These are phyloP conservation scores for Boletus insuetus DNA, from an alignment of 768 basidiomycete genomes.

Conservation along the genomic window DNA sequence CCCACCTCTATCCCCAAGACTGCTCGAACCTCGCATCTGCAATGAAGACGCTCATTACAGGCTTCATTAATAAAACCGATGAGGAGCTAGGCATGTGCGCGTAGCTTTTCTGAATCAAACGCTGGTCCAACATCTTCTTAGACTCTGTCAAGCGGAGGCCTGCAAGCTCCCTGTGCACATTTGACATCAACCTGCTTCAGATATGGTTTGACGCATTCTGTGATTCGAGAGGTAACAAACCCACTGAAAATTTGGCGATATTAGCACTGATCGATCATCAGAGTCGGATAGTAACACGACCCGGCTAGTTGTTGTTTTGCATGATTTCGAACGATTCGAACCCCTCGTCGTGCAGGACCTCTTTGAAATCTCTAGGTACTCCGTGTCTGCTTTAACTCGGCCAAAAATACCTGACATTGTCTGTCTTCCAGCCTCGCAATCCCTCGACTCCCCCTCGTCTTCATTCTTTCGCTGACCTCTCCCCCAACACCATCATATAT, in stretches of 20 bases:
- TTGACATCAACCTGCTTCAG: constrained; percentile 59
- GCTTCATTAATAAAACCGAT: constrained; percentile 46
- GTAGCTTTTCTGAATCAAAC: constrained; percentile 3
- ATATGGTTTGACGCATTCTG: constrained; percentile 55
- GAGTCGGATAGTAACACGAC: constrained; percentile 18
- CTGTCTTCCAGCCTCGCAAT: constrained; percentile 44
- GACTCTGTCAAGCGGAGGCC: constrained; percentile 44
- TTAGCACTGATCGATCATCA: constrained; percentile 2
- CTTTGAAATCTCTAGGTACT: constrained; percentile 68
- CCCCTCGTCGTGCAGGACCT: constrained; percentile 61
- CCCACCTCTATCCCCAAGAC: constrained; percentile 58
- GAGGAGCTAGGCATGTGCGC: constrained; percentile 29
- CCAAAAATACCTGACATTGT: neutral
- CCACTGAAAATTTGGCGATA: neutral
- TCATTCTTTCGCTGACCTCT: constrained; percentile 59
- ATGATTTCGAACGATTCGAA: constrained; percentile 76
- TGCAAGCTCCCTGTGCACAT: constrained; percentile 50
- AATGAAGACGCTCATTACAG: constrained; percentile 54
- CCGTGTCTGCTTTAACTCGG: neutral
- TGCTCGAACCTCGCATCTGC: constrained; percentile 48
- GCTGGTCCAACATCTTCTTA: constrained; percentile 12
- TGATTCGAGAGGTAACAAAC: constrained; percentile 37
- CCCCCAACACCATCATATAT: constrained; percentile 56
- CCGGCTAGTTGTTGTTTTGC: constrained; percentile 58
- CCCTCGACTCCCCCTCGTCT: constrained; percentile 57